These are phyloP conservation scores for Apiospora koreana DNA, from an alignment of 2,329 filamentous ascomycete genomes.

Conservation along the genomic window DNA sequence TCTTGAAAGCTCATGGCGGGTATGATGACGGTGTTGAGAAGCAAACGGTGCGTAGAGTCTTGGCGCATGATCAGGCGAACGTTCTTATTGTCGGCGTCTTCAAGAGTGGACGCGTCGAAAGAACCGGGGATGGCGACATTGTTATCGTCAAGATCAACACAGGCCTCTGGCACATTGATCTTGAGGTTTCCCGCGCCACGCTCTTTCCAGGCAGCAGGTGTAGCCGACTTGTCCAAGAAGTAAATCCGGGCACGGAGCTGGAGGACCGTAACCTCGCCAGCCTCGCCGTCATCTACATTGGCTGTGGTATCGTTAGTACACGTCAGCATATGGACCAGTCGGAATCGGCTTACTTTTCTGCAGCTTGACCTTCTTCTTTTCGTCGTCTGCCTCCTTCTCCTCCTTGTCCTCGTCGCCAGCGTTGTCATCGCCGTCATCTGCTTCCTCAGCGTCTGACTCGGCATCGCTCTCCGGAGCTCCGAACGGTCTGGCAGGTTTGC, in stretches of 20 bases:
- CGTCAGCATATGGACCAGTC: background rate
- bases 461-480: slow-evolving; percentile 72
- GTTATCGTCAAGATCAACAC: slow-evolving; percentile 51
- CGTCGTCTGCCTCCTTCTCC: slow-evolving; percentile 32
- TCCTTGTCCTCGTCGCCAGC: slow-evolving; percentile 53
- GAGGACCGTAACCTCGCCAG: slow-evolving; percentile 75
- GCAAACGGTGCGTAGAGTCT: slow-evolving; percentile 82
- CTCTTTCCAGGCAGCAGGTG: slow-evolving; percentile 77
- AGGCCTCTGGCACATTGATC: slow-evolving; percentile 70
- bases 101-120: slow-evolving; percentile 56
- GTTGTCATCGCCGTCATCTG: slow-evolving; percentile 43
- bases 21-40: slow-evolving; percentile 82
- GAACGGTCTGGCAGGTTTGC: slow-evolving; percentile 71
- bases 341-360: slow-evolving; percentile 65
- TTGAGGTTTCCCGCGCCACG: slow-evolving; percentile 82
- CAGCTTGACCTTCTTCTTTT: slow-evolving; percentile 66
- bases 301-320: slow-evolving; percentile 42
- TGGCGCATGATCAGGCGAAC: slow-evolving; percentile 86
- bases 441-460: slow-evolving; percentile 47
- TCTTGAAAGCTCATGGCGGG: slow-evolving; percentile 79
- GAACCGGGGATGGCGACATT: slow-evolving; percentile 50
- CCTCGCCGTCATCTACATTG: slow-evolving; percentile 80
- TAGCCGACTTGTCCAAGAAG: slow-evolving; percentile 67
- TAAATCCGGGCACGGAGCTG: slow-evolving; percentile 83
- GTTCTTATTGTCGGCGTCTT: slow-evolving; percentile 51